Base-by-base conservation (phyloP, 371 early-diverging fungal species). In the Polyrhizophydium stewartii region DNA sequence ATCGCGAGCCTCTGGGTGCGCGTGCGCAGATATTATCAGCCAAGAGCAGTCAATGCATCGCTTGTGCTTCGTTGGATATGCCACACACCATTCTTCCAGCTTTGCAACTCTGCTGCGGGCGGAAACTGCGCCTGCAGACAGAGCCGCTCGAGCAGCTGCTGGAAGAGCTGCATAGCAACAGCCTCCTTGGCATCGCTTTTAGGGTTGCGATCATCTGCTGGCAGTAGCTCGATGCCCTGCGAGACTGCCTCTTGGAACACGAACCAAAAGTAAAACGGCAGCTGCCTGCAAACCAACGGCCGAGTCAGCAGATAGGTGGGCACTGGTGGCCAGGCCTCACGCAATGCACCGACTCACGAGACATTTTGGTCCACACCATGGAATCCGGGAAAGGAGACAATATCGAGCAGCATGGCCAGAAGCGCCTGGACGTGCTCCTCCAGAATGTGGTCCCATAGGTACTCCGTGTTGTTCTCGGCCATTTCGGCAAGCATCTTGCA, bases 241-340 rank as follows among this genome's bases (percentile, higher is more conserved):
- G 43, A 16, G n/a, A n/a, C 43, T n/a, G 49, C 16, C 28, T 47
- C 49, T 47, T 47, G 7, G 28, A 47, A 47, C 10, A 47, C 3
- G 49, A 47, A 47, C 49, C 49, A 47, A 47, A 47, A 47, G 49
- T 47, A 47, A 47, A 47, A 47, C 28, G 49, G 16, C 28, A 25
- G 49, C 49, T 47, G 9, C 10, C 49, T 47, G 28, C 10, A n/a
- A 17, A 43, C n/a, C n/a, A 43, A 17, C 16, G n/a, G n/a, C 16
- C 43, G n/a, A n/a, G 17, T 17, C 43, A 43, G 16, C n/a, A 43
- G n/a, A 43, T n/a, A 17, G 17, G n/a, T 17, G 16, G 43, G 16
- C 43, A 43, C 16, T 43, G 17, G n/a, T 43, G n/a, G 17, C 16
- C 16, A 43, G n/a, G n/a, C 43, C 16, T 43, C 17, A 43, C 16